Conservation (phyloP, 148 eudicot genomes). For the Beta vulgaris region DNA sequence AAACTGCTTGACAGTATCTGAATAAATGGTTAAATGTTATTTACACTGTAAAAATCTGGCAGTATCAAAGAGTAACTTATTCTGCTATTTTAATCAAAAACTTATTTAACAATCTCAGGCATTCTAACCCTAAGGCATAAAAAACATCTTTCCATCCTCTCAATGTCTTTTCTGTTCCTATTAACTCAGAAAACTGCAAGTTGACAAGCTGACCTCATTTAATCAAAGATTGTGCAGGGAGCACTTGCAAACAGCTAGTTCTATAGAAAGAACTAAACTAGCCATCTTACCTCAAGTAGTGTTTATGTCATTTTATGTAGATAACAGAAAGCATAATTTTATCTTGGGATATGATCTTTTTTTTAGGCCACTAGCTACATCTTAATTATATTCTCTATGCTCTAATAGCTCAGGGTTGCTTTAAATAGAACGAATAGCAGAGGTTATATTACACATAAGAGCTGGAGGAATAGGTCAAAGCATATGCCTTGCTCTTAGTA, state of each 20-base stretch:
- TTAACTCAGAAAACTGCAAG: background rate
- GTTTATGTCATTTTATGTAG: background rate
- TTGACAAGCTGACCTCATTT: background rate
- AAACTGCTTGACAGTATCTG: slow-evolving; percentile 81
- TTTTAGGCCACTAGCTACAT: background rate
- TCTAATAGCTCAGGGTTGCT: background rate
- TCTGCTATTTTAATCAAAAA: background rate
- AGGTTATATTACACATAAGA: background rate
- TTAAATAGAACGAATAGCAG: background rate
- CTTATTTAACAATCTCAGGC: background rate
- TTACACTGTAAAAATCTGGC: no score
- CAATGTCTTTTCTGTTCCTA: background rate
- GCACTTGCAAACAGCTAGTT: background rate
- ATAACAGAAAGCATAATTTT: background rate
- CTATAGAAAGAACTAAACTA: background rate
- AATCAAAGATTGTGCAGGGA: no score
- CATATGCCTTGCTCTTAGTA: background rate
- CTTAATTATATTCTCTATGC: background rate
- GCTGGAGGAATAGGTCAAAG: background rate
- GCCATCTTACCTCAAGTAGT: no score
- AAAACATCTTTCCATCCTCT: background rate
- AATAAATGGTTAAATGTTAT: slow-evolving; percentile 23
- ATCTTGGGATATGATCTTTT: background rate
- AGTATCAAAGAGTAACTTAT: background rate
- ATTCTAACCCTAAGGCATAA: background rate